These are phyloP conservation scores for Fusarium siculi DNA, from an alignment of 2,329 filamentous ascomycete genomes.

Conservation along the genomic window DNA sequence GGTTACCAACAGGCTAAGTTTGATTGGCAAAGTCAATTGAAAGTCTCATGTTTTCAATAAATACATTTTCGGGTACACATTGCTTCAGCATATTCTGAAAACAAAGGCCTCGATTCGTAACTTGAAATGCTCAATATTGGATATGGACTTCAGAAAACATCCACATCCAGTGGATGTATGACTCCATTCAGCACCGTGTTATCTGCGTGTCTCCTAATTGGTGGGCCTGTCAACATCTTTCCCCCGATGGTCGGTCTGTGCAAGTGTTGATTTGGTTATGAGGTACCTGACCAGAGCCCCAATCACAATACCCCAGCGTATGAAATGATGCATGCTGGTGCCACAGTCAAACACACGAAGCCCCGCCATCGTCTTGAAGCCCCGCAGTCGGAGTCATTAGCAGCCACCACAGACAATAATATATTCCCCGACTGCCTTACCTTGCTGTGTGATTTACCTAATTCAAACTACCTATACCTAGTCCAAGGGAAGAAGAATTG, in stretches of 20 bases:
- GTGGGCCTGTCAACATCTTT: conserved; percentile 16
- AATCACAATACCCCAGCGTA: conserved; percentile 23
- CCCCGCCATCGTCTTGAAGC: conserved; percentile 42
- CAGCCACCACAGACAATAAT: conserved; percentile 37
- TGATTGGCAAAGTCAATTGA: neutral
- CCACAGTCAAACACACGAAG: conserved; percentile 21
- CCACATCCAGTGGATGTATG: neutral
- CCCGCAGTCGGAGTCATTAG: conserved; percentile 44
- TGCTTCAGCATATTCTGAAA: neutral
- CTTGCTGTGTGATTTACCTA: conserved; percentile 9
- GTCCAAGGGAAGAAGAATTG: conserved; percentile 3
- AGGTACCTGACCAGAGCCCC: conserved; percentile 31
- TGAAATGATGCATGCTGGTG: conserved; percentile 3
- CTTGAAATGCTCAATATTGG: neutral
- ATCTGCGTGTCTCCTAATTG: conserved; percentile 33
- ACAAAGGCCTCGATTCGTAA: neutral
- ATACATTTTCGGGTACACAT: neutral
- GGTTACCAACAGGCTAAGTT: neutral
- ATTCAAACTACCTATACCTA: conserved; percentile 12
- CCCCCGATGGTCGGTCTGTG: conserved; percentile 21
- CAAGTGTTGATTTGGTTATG: conserved; percentile 8
- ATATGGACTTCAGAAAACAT: neutral
- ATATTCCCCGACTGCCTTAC: conserved; percentile 36
- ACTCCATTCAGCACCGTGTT: conserved; percentile 32
- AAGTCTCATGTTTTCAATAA: neutral